Base-by-base conservation (phyloP, 345 rosid species). In the Gossypium herbaceum region DNA sequence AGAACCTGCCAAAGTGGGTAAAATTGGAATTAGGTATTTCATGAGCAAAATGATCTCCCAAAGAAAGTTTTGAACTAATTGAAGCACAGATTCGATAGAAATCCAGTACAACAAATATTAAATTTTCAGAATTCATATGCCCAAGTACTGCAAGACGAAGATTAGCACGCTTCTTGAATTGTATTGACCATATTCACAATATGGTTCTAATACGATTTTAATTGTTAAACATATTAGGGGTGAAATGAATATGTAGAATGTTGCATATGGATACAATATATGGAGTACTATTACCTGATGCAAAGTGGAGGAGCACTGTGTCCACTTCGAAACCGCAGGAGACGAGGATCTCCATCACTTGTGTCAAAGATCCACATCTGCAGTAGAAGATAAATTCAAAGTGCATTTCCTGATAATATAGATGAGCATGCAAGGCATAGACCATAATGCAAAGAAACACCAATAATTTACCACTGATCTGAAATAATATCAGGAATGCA, bases 291-390 rank as follows among this genome's bases (percentile, higher is more conserved):
- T 73, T 82, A 91, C 99, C 94, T 95, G 87, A 95, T 88, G 84
- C 97, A 95, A 68, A 83, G 84, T 43, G 99, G 99, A 77, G 99
- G 97, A 77, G 99, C 99, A 88, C 98, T 91, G 60, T 95, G 98
- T 78, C 99, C 99, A 82, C 93, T 90, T 19, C 97, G 98, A 81
- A 95, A 95, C 72, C 98, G 97, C 77, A 95, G 79, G 61, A 95
- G 85, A 65, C 97, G 96, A 87, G 98, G 96, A 84, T 89, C 99
- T 41, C 92, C 96, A 82, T 95, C 97, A 86, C 83, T 93, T 74
- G 92, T 87, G 87, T 90, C 98, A 76, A 95, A 95, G 82, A 95
- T 89, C 99, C 99, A 95, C 92, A 95, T 90, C 98, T 95, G 77
- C 24, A 74, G 44, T 7, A 76, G 56, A 71, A 11, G 60, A 3